These are phyloP conservation scores for Galeopsis tetrahit DNA, from an alignment of 257 asterid species.

Conservation along the genomic window DNA sequence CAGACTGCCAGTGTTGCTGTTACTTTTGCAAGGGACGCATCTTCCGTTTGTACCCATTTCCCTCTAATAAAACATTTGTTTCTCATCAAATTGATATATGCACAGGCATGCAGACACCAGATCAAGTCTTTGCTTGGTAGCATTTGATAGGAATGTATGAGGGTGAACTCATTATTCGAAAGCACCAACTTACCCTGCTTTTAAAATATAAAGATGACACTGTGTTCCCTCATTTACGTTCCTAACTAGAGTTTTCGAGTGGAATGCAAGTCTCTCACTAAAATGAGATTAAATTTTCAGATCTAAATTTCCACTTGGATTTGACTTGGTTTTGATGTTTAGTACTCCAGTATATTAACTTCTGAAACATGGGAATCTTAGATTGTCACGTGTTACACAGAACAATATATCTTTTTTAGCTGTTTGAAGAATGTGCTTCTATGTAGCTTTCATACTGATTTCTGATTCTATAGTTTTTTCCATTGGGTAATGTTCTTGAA, in stretches of 20 bases:
- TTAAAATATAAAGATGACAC: background rate
- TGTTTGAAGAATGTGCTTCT: slow-evolving; percentile 10
- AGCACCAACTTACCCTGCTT: background rate
- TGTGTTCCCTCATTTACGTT: background rate
- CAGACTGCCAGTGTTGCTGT: background rate
- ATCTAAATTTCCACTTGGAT: slow-evolving; percentile 8
- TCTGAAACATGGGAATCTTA: slow-evolving; percentile 13
- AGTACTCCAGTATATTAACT: background rate
- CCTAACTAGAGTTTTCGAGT: slow-evolving; percentile 1
- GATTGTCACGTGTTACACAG: background rate
- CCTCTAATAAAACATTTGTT: background rate
- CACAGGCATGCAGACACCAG: background rate
- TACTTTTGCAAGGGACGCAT: background rate
- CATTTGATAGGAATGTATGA: background rate
- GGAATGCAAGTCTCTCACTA: background rate
- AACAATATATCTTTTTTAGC: background rate
- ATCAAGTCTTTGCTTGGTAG: background rate
- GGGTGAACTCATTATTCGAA: background rate
- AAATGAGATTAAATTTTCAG: background rate
- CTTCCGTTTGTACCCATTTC: background rate
- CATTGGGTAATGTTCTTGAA: background rate
- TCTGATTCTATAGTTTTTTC: slow-evolving; percentile 16
- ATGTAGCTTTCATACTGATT: background rate
- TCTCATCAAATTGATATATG: background rate
- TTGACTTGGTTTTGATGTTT: background rate